Evolutionary conservation across 2,329 filamentous ascomycete species (phyloP).

Genomic region (Exserohilum rostratum): DNA sequence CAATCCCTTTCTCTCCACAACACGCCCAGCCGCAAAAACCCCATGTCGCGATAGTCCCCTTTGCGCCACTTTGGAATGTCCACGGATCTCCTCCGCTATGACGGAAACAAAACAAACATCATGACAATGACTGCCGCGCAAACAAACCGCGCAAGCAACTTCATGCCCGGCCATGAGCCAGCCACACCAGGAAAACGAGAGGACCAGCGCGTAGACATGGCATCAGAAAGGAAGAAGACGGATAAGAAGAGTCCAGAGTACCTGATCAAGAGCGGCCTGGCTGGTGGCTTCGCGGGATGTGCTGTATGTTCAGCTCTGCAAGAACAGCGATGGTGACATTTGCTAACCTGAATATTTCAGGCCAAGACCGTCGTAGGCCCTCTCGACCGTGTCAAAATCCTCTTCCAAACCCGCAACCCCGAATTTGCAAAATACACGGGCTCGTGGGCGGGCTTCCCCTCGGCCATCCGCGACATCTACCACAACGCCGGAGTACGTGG

Average conservation of each 20-base stretch:
- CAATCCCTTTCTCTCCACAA: not conserved
- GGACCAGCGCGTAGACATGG: conserved; percentile 2
- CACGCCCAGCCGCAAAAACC: conserved; percentile 4
- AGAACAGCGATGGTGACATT: no score
- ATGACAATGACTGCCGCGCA: conserved; percentile 43
- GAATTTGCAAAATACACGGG: conserved; percentile 92
- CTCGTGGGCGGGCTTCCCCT: conserved; percentile 82
- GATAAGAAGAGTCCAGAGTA: conserved; percentile 83
- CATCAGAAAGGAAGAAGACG: conserved; percentile 49
- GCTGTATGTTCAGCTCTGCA: conserved; percentile 65
- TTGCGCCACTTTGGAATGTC: conserved; percentile 43
- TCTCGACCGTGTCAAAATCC: conserved; percentile 96
- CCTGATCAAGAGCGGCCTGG: conserved; percentile 79
- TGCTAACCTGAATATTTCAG: conserved; percentile 54
- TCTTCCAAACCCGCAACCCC: conserved; percentile 94
- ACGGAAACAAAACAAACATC: conserved; percentile 37
- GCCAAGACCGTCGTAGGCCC: conserved; percentile 95
- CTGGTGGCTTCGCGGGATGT: conserved; percentile 89
- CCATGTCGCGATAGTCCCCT: conserved; percentile 32
- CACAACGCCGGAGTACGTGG: conserved; percentile 73
- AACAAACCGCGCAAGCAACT: conserved; percentile 22
- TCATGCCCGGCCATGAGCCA: conserved; percentile 57
- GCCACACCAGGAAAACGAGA: conserved; percentile 50
- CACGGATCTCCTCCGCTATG: conserved; percentile 46
- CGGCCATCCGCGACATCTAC: conserved; percentile 85